Conservation (phyloP, 2,329 filamentous ascomycete genomes). For the Dactylellina sp. region DNA sequence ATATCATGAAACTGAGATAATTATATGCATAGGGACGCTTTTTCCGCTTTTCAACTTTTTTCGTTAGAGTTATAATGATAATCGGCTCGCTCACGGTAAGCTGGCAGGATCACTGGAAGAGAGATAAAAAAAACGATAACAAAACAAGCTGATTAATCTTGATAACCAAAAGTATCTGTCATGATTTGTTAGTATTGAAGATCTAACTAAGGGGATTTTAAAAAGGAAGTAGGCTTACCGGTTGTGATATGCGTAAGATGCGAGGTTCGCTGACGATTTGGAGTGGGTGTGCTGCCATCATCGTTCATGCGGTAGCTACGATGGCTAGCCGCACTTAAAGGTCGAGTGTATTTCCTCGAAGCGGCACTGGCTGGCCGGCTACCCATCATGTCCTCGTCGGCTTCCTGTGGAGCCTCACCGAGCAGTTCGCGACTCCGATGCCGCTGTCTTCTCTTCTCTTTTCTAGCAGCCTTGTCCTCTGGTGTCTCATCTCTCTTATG, state of each 20-base stretch:
- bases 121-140: conserved; percentile 1
- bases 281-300: conserved; percentile 34
- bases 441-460: conserved; percentile 37
- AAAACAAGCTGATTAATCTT: conserved; percentile 33
- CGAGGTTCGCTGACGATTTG: conserved; percentile 50
- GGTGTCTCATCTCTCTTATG: conserved; percentile 53
- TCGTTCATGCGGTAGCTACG: conserved; percentile 48
- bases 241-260: conserved; percentile 56
- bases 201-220: background rate
- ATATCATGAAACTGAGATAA: conserved; percentile 20
- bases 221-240: conserved; percentile 25
- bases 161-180: conserved; percentile 55
- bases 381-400: conserved; percentile 49
- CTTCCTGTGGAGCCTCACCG: conserved; percentile 48
- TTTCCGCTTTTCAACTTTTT: conserved; percentile 36
- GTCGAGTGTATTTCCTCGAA: conserved; percentile 50
- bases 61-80: conserved; percentile 28
- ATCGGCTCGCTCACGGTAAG: background rate
- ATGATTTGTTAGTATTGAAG: background rate
- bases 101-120: conserved; percentile 18
- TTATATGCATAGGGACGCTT: conserved; percentile 26
- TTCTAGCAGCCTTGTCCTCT: conserved; percentile 37
- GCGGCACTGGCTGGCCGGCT: conserved; percentile 47
- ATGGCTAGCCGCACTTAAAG: conserved; percentile 51
- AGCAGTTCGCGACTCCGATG: conserved; percentile 42